Conservation (phyloP, 257 asterid genomes). For the Solanum okadae region DNA sequence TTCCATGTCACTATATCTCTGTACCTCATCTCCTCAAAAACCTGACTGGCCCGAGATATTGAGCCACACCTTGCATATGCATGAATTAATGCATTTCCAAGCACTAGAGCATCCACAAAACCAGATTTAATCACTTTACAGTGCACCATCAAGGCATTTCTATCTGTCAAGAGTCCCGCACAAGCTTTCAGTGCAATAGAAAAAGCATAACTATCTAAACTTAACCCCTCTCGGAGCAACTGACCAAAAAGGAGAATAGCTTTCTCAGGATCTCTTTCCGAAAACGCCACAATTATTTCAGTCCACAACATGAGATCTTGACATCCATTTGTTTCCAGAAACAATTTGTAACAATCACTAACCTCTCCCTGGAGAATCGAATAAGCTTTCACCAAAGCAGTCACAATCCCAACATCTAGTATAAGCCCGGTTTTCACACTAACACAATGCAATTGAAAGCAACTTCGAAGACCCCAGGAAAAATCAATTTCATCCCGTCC, state of each 20-base stretch:
- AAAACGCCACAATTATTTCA: slow-evolving; percentile 45
- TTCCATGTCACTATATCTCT: slow-evolving; percentile 74
- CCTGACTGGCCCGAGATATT: slow-evolving; percentile 34
- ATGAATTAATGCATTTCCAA: slow-evolving; percentile 62
- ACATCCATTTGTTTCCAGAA: slow-evolving; percentile 31
- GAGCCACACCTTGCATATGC: slow-evolving; percentile 80
- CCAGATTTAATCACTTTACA: slow-evolving; percentile 48
- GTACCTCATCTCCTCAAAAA: slow-evolving; percentile 37
- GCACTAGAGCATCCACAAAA: slow-evolving; percentile 27
- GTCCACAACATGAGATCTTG: slow-evolving; percentile 81
- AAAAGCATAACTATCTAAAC: slow-evolving; percentile 49
- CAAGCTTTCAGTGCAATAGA: slow-evolving; percentile 68
- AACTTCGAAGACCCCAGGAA: slow-evolving; percentile 22
- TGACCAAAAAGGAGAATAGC: slow-evolving; percentile 45
- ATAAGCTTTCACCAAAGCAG: slow-evolving; percentile 63
- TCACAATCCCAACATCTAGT: slow-evolving; percentile 49
- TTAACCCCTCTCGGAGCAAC: slow-evolving; percentile 35
- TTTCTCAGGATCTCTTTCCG: slow-evolving; percentile 44
- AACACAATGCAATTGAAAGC: slow-evolving; percentile 54
- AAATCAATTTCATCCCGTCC: slow-evolving; percentile 10
- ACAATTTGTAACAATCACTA: slow-evolving; percentile 38
- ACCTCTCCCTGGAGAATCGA: slow-evolving; percentile 43
- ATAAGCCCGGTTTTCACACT: slow-evolving; percentile 39
- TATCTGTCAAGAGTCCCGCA: slow-evolving; percentile 53
- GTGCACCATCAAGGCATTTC: slow-evolving; percentile 47